phyloP scores from a whole-genome alignment of 306 rosid species.

The Casuarina cunninghamiana region DNA sequence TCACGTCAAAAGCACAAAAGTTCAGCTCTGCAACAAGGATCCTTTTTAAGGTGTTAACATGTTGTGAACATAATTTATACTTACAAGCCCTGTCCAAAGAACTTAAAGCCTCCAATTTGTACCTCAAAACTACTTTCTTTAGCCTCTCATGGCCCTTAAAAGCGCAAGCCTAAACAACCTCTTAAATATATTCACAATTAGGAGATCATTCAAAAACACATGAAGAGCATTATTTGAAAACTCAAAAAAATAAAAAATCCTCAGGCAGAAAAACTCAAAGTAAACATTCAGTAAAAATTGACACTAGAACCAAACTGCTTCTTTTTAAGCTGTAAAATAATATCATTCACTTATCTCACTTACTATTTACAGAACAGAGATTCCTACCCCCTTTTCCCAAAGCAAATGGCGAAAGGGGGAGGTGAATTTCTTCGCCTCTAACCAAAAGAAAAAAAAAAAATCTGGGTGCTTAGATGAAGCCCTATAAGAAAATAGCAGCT shows the following conservation, averaged over 20 bases:
- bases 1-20: not conserved
- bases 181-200: not conserved
- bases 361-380: conserved; percentile 6
- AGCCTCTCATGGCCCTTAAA: not conserved
- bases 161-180: not conserved
- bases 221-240: not conserved
- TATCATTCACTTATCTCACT: not conserved
- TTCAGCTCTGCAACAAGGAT: not conserved
- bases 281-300: not conserved
- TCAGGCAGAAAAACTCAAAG: not conserved
- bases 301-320: not conserved
- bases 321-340: not conserved
- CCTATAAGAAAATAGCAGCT: conserved; percentile 41
- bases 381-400: conserved; percentile 16
- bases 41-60: not conserved
- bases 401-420: conserved; percentile 36
- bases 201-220: not conserved
- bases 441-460: conserved; percentile 41
- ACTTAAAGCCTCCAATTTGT: not conserved
- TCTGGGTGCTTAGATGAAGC: conserved; percentile 46
- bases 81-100: not conserved
- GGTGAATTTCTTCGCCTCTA: not conserved
- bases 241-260: not conserved
- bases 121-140: not conserved
- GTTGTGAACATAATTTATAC: not conserved